Evolutionary conservation across 495 filamentous ascomycete genomes (phyloP), one percentile per base, ranked within the genome.

Genomic region (Xylaria cubensis): DNA sequence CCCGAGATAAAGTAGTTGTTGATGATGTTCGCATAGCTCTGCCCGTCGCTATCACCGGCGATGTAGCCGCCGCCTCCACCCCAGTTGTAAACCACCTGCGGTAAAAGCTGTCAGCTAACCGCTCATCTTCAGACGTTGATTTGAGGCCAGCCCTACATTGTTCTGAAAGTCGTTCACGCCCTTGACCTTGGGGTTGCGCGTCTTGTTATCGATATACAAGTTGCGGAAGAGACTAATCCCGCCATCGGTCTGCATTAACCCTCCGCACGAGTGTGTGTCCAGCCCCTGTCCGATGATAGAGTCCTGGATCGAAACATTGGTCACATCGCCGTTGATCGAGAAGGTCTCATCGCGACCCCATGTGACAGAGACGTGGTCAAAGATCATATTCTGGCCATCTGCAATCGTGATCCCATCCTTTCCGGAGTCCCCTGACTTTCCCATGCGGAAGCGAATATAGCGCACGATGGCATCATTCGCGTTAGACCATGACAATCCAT

Each of bases 1-100:
- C 82, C 83, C 7, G 80, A 75, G 73, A 82, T 84, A 75, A 84
- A 84, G 67, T 84, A 82, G 69, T 84, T 84, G 68, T 80, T 80
- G 70, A 84, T 74, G 42, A 84, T 82, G 56, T 84, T 80, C 36
- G 78, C 78, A 36, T 76, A 74, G 48, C 78, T 82, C 53, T 70
- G 64, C 8, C 82, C 81, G 0, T 66, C 78, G 24, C 80, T 79
- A 55, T 84, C 78, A 15, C 75, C 81, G 4, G 79, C 75, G 65
- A 79, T 84, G 66, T 84, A 84, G 32, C 66, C 64, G 68, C 83
- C 66, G 67, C 81, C 72, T 69, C 77, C 72, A 73, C 76, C 76
- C 76, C 74, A 84, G 72, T 84, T 84, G 62, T 83, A 84, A 17
- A 84, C 63, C 26, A 84, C 76, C 76, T 76, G 0, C 8, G 15